A percentile compares a stretch with the other conserved stretches of the same genome.
Conservation (phyloP, 2,329 filamentous ascomycete genomes). For the Cytospora chrysosperma region DNA sequence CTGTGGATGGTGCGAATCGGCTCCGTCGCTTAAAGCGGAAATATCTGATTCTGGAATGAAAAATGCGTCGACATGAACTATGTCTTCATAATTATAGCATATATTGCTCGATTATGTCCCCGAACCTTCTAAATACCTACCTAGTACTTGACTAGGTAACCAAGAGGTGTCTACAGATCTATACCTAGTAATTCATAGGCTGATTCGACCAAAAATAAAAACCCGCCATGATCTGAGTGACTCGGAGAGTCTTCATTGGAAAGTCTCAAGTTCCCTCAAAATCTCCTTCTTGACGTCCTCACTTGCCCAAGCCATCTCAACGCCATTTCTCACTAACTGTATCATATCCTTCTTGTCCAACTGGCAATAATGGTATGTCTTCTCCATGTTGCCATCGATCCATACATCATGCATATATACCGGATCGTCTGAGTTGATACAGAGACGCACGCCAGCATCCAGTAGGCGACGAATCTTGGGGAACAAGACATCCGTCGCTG, state of each 20-base stretch:
- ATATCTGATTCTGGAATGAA: too few species aligned
- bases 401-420: conserved; percentile 51
- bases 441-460: conserved; percentile 45
- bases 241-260: background rate
- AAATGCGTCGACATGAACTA: too few species aligned
- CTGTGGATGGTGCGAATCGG: too few species aligned
- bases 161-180: too few species aligned
- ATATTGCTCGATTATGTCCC: too few species aligned
- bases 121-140: too few species aligned
- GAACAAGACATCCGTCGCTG: conserved; percentile 43
- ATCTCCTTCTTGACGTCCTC: conserved; percentile 35
- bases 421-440: conserved; percentile 49
- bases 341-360: conserved; percentile 44
- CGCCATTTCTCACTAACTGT: conserved; percentile 39
- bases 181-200: background rate
- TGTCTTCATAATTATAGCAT: too few species aligned
- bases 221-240: too few species aligned
- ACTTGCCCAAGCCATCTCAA: conserved; percentile 48
- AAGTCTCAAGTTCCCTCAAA: background rate
- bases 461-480: conserved; percentile 43
- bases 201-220: background rate
- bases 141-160: too few species aligned
- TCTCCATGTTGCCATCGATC: conserved; percentile 47
- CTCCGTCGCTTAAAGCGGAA: too few species aligned
- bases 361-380: conserved; percentile 41